Evolutionary conservation across 2,329 filamentous ascomycete species (phyloP).

Genomic region (Stemphylium lycopersici): DNA sequence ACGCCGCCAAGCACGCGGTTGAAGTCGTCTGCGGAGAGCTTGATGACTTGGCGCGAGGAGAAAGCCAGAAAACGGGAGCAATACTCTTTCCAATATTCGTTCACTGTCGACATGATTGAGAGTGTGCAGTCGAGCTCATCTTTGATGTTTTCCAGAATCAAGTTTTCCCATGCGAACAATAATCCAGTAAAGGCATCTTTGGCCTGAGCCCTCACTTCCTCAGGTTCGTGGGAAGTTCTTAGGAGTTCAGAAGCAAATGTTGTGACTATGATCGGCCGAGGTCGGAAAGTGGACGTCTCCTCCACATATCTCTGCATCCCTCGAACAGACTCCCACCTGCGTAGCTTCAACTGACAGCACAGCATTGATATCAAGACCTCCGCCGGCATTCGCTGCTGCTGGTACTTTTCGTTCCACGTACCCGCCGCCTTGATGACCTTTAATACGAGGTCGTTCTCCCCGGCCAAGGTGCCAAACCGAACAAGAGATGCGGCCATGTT

Average conservation of each 20-base stretch:
- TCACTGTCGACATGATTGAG: constrained; percentile 39
- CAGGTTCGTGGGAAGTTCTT: constrained; percentile 24
- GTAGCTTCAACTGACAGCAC: constrained; percentile 51
- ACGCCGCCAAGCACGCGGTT: constrained; percentile 62
- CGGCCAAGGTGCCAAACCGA: constrained; percentile 59
- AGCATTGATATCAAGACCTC: constrained; percentile 49
- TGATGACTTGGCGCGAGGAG: constrained; percentile 33
- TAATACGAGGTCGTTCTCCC: constrained; percentile 50
- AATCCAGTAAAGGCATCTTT: constrained; percentile 34
- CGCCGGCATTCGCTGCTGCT: constrained; percentile 39
- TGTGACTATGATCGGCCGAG: constrained; percentile 37
- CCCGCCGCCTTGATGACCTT: constrained; percentile 36
- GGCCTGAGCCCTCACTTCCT: constrained; percentile 20
- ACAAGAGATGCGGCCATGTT: constrained; percentile 60
- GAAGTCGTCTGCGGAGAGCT: constrained; percentile 52
- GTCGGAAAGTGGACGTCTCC: constrained; percentile 31
- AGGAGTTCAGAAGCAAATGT: constrained; percentile 39
- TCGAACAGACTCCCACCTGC: constrained; percentile 50
- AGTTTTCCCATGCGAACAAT: constrained; percentile 41
- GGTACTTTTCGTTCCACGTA: constrained; percentile 21
- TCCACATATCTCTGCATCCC: constrained; percentile 46
- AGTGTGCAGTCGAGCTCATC: constrained; percentile 42
- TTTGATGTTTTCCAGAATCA: constrained; percentile 29
- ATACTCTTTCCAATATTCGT: constrained; percentile 33
- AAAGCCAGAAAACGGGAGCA: constrained; percentile 40